phyloP scores from a whole-genome alignment of 2,329 filamentous ascomycete genomes.

The Fusarium fracticaudum region DNA sequence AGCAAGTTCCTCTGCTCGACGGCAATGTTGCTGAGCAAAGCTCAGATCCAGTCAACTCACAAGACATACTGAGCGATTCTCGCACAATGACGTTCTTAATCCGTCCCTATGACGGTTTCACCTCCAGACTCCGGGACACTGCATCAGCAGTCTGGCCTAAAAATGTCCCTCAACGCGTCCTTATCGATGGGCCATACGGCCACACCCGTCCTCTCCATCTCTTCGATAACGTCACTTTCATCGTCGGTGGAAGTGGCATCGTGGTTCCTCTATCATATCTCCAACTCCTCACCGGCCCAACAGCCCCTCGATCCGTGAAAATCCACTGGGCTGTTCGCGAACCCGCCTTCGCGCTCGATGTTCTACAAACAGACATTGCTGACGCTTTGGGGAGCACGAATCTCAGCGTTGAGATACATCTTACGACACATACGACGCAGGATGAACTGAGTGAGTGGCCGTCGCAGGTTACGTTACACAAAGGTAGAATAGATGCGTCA shows the following conservation, averaged over 20 bases:
- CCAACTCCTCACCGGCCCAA: constrained; percentile 34
- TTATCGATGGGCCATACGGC: constrained; percentile 59
- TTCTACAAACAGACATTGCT: constrained; percentile 48
- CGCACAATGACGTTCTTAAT: constrained; percentile 54
- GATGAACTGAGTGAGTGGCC: constrained; percentile 23
- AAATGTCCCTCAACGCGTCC: constrained; percentile 46
- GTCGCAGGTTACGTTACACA: constrained; percentile 21
- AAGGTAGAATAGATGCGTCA: constrained; percentile 48
- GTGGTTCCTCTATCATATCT: constrained; percentile 55
- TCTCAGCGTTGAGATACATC: constrained; percentile 50
- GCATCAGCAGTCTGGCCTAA: constrained; percentile 41
- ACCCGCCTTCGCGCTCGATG: constrained; percentile 48
- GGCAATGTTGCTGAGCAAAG: neutral
- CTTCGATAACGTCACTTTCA: constrained; percentile 54
- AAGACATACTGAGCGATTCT: neutral
- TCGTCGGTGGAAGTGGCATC: constrained; percentile 58
- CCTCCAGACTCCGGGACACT: constrained; percentile 47
- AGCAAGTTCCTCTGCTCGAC: constrained; percentile 48
- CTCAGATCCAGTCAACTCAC: neutral
- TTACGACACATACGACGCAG: constrained; percentile 40
- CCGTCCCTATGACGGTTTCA: constrained; percentile 58
- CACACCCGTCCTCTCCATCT: constrained; percentile 50
- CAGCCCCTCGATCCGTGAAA: constrained; percentile 40
- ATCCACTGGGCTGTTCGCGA: constrained; percentile 58
- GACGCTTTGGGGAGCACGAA: constrained; percentile 42